A percentile compares a stretch with the other conserved stretches of the same genome.
phyloP scores from a whole-genome alignment of 2,329 filamentous ascomycete species.

The Trichoderma atrobrunneum region DNA sequence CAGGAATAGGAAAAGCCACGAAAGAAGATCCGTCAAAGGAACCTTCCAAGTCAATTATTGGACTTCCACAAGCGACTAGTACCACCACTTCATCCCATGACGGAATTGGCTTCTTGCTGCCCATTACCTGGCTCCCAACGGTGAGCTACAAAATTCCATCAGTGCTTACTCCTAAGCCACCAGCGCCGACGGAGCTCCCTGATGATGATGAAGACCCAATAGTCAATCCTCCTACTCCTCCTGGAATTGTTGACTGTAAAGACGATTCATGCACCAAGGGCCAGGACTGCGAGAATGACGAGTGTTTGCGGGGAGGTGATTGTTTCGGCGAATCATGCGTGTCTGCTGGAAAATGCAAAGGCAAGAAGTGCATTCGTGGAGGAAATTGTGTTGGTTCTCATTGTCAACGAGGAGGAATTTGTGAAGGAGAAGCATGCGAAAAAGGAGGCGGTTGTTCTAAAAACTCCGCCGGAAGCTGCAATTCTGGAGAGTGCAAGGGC shows the following conservation, averaged over 20 bases:
- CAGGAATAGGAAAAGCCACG: neutral
- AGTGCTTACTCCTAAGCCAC: neutral
- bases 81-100: neutral
- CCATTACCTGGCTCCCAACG: conserved; percentile 5
- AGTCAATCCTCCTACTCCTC: neutral
- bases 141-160: conserved; percentile 4
- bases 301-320: conserved; percentile 14
- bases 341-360: conserved; percentile 3
- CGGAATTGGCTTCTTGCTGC: neutral
- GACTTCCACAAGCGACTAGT: neutral
- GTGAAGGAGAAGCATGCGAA: conserved; percentile 8
- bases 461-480: neutral
- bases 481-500: neutral
- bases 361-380: conserved; percentile 2
- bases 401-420: conserved; percentile 4
- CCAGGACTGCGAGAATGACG: neutral
- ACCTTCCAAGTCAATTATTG: neutral
- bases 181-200: neutral
- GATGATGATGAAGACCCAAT: neutral
- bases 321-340: conserved; percentile 8
- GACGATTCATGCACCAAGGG: neutral
- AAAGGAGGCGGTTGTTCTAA: conserved; percentile 17
- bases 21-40: neutral
- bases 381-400: conserved; percentile 11
- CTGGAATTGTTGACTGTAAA: neutral